Evolutionary conservation across 169 alveolate species (phyloP).

Genomic region (Ichthyophthirius multifiliis): DNA sequence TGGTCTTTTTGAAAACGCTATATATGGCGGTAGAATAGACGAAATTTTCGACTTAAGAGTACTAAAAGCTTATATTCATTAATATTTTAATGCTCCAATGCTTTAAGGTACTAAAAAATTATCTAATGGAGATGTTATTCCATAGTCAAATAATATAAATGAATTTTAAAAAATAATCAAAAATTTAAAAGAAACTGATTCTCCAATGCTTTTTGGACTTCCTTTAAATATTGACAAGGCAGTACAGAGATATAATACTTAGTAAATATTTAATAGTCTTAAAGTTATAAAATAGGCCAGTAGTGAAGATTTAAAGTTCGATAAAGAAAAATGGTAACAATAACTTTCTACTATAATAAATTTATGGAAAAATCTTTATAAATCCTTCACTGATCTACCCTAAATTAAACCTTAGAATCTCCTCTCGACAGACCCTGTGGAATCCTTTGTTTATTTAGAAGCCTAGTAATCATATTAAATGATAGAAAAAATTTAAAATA

Average conservation of each 20-base stretch:
- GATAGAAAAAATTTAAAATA: conserved; percentile 43
- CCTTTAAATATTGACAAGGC: conserved; percentile 88
- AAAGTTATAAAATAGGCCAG: conserved; percentile 55
- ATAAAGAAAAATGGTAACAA: conserved; percentile 75
- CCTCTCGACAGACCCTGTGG: conserved; percentile 49
- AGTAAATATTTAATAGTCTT: conserved; percentile 36
- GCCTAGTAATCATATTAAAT: conserved; percentile 40
- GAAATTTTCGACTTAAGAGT: conserved; percentile 76
- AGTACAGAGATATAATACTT: conserved; percentile 85
- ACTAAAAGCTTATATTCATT: conserved; percentile 82
- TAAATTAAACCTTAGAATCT: conserved; percentile 51
- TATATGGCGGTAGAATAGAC: conserved; percentile 92
- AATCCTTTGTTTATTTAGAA: conserved; percentile 53
- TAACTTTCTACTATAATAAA: conserved; percentile 74
- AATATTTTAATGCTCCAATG: conserved; percentile 56
- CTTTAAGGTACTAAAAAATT: conserved; percentile 48
- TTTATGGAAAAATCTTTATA: conserved; percentile 76
- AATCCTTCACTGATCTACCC: conserved; percentile 7
- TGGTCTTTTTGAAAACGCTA: conserved; percentile 90
- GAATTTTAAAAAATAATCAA: conserved; percentile 73
- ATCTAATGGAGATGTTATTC: conserved; percentile 63
- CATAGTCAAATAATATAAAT: conserved; percentile 57
- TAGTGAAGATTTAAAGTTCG: conserved; percentile 65
- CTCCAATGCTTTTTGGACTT: conserved; percentile 88
- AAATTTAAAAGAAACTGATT: conserved; percentile 81